Base-by-base conservation (phyloP, 352 stramenopile genomes). In the Pythium brachiatum region DNA sequence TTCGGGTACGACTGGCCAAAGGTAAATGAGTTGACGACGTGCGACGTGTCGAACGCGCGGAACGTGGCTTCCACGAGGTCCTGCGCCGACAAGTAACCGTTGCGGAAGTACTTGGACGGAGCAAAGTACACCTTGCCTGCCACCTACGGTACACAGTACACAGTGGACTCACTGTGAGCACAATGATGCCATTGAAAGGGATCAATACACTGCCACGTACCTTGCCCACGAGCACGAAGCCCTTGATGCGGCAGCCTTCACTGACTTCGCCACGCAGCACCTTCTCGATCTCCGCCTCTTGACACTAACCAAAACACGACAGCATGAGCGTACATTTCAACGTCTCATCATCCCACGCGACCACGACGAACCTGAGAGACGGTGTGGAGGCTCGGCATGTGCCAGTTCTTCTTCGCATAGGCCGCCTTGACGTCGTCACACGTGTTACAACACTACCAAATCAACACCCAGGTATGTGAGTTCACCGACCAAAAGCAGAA, bases 1-100 rank as follows among this genome's bases (percentile, higher is more conserved):
- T 91, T 81, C 76, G 83, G 83, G 56, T 87, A 95, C 13, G 64
- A 65, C 25, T 91, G 77, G 52, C 86, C 86, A 64, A 95, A 95
- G 12, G 83, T 80, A 34, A 94, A 66, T 32, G 54, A 61, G 51
- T 76, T 72, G 52, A 79, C 68, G 36, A 46, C 39, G 55, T 79
- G 72, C 25, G 72, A 76, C 25, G 69, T 79, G 61, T 79, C 69
- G 31, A 73, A 73, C 8, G 65, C 55, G 18, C 65, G 65, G 54
- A 72, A 72, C 18, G 65, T 72, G 7, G 65, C 65, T 13, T 72
- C 65, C 39, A 73, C 65, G 8, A 67, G 51, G 51, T 67, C 65
- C 26, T 72, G 58, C 1, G 65, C 59, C 8, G 54, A 62, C 48
- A 72, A 73, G 61, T 94, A 94, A 3, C 86, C 86, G 38, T 80